These are phyloP conservation scores for Sarcodon sp. DNA, from an alignment of 768 basidiomycete species.

Conservation along the genomic window DNA sequence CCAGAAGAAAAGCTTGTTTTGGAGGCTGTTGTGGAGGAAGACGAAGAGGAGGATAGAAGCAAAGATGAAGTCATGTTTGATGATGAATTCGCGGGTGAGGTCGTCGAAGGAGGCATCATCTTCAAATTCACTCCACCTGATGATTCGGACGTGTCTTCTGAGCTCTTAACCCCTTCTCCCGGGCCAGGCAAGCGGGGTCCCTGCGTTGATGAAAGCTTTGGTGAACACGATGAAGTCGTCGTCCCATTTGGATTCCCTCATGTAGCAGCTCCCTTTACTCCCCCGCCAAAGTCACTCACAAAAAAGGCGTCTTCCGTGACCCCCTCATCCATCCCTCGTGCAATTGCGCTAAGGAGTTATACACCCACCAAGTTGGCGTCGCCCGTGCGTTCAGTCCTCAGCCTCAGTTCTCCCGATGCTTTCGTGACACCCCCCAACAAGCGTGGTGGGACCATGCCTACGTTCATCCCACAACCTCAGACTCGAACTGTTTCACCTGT, in stretches of 20 bases:
- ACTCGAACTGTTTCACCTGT: slow-evolving; percentile 5
- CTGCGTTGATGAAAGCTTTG: neutral
- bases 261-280: neutral
- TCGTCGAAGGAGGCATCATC: slow-evolving; percentile 51
- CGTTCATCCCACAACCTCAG: slow-evolving; percentile 52
- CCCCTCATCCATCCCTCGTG: slow-evolving; percentile 39
- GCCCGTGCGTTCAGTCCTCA: slow-evolving; percentile 8
- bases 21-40: slow-evolving; percentile 30
- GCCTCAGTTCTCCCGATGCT: slow-evolving; percentile 11
- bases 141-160: slow-evolving; percentile 7
- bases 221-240: neutral
- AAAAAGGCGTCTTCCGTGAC: slow-evolving; percentile 3
- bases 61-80: slow-evolving; percentile 15
- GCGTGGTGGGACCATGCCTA: slow-evolving; percentile 31
- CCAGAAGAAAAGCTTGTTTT: slow-evolving; percentile 19
- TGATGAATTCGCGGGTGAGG: slow-evolving; percentile 44
- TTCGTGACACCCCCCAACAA: slow-evolving; percentile 42
- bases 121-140: slow-evolving; percentile 61
- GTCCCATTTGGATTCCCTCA: neutral
- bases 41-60: slow-evolving; percentile 16
- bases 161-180: slow-evolving; percentile 5
- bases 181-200: neutral
- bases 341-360: slow-evolving; percentile 21
- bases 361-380: slow-evolving; percentile 17
- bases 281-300: neutral